phyloP scores from a whole-genome alignment of 139 green algal genomes.

The Chlamydomonas applanata region DNA sequence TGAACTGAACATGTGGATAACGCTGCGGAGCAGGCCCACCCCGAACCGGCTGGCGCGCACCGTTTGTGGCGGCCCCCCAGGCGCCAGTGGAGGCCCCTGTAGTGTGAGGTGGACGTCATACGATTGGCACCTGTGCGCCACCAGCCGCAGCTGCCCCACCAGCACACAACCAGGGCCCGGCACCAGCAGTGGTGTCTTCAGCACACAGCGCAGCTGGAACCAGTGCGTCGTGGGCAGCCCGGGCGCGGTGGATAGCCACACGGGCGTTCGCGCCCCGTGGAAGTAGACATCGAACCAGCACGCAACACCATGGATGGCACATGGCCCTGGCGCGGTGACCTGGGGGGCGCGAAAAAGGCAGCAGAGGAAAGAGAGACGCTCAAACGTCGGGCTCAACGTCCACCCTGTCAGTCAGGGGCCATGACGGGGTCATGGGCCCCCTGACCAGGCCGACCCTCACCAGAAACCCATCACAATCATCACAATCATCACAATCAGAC shows the following conservation, averaged over 20 bases:
- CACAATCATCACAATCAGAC: too few species aligned
- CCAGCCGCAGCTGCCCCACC: slow-evolving; percentile 57
- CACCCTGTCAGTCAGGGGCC: too few species aligned
- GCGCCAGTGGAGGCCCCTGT: slow-evolving; percentile 43
- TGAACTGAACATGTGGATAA: too few species aligned
- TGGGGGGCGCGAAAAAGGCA: slow-evolving; percentile 27
- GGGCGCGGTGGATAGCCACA: slow-evolving; percentile 90
- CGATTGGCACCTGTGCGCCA: slow-evolving; percentile 73
- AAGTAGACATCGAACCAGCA: slow-evolving; percentile 97
- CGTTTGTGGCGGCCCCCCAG: slow-evolving; percentile 37
- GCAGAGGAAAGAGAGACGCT: too few species aligned
- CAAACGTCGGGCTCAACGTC: too few species aligned
- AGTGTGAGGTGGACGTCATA: slow-evolving; percentile 78
- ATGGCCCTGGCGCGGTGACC: slow-evolving; percentile 16
- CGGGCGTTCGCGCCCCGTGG: slow-evolving; percentile 53
- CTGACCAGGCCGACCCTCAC: too few species aligned
- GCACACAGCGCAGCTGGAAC: slow-evolving; percentile 84
- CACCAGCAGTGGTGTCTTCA: slow-evolving; percentile 66
- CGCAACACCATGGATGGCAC: slow-evolving; percentile 83
- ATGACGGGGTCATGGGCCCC: too few species aligned
- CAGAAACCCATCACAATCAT: too few species aligned
- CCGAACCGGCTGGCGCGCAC: slow-evolving; percentile 8
- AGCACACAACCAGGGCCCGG: slow-evolving; percentile 28
- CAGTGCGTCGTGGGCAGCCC: slow-evolving; percentile 93
- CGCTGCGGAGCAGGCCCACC: too few species aligned